Base-by-base conservation (phyloP, 352 stramenopile genomes). In the Phytophthora cactorum region DNA sequence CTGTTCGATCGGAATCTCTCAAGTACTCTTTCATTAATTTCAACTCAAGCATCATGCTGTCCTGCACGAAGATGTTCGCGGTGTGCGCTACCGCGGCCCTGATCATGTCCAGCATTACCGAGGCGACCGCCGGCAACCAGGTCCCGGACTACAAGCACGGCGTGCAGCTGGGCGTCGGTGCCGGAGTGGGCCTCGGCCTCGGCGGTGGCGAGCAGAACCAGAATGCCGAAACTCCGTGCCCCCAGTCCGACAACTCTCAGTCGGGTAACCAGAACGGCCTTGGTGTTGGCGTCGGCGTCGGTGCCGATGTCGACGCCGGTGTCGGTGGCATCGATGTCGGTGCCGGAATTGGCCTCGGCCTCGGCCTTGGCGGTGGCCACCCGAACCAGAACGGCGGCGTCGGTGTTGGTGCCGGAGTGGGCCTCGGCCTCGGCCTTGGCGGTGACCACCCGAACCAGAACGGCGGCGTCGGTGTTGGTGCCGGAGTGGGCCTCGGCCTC, bases 51-150 rank as follows among this genome's bases (percentile, higher is more conserved):
- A 62, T 44, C 39, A 76, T 76, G 69, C 47, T 76, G 17, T 69
- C 69, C 53, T 73, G 63, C 69, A 66, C 69, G 29, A 76, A 76
- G 45, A 67, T 73, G 63, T 55, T 73, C 54, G 54, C 64, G 12
- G 12, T 70, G 36, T 76, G 69, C 58, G 69, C 69, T 1, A 76
- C 69, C 2, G 69, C 69, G 22, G 64, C 54, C 22, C 32, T 73
- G 54, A 36, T 76, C 53, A 59, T 76, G 53, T 63, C 68, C 58
- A 73, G 47, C 43, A 55, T 76, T 25, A 34, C 57, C 4, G 58
- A 69, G 25, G 59, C 64, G 10, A 70, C 54, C 6, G 32, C 43
- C 12, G 36, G 41, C 47, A 65, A 68, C 53, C n/a, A 69, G 2
- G 22, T 50, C 5, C 52, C 47, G 0, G 56, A 74, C 54, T 68